Conservation (phyloP, 805 yeast genomes). For the Pichia membranifaciens region DNA sequence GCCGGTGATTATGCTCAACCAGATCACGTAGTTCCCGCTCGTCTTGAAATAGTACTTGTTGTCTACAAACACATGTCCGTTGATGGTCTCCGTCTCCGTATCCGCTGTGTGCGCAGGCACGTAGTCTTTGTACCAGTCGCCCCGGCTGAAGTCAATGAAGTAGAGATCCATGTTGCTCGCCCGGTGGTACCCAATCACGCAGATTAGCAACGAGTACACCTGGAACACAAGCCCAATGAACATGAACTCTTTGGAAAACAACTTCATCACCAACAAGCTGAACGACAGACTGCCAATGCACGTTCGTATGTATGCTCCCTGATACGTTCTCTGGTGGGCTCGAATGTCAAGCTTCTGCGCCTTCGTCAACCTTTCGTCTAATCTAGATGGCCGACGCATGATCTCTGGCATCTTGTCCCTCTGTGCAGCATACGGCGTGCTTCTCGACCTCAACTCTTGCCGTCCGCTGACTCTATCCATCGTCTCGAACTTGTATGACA, state of each 20-base stretch:
- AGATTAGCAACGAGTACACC: conserved; percentile 46
- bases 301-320: conserved; percentile 75
- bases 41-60: conserved; percentile 43
- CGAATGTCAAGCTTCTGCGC: conserved; percentile 44
- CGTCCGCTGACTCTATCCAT: not conserved
- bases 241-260: conserved; percentile 58
- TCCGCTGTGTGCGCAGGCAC: conserved; percentile 8
- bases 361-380: conserved; percentile 33
- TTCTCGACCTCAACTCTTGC: conserved; percentile 1
- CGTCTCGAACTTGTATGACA: no score
- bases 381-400: conserved; percentile 28
- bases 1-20: conserved; percentile 45
- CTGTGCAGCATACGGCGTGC: not conserved
- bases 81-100: not conserved
- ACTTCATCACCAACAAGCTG: conserved; percentile 54
- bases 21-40: conserved; percentile 54
- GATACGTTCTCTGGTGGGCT: conserved; percentile 79
- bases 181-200: conserved; percentile 34
- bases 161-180: conserved; percentile 30
- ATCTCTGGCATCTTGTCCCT: not conserved
- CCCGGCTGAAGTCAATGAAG: conserved; percentile 24
- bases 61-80: conserved; percentile 12
- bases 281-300: conserved; percentile 66
- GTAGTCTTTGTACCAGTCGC: conserved; percentile 19
- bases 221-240: conserved; percentile 65